Base-by-base conservation (phyloP, 23 red algal species). In the Rhodosorus marinus region DNA sequence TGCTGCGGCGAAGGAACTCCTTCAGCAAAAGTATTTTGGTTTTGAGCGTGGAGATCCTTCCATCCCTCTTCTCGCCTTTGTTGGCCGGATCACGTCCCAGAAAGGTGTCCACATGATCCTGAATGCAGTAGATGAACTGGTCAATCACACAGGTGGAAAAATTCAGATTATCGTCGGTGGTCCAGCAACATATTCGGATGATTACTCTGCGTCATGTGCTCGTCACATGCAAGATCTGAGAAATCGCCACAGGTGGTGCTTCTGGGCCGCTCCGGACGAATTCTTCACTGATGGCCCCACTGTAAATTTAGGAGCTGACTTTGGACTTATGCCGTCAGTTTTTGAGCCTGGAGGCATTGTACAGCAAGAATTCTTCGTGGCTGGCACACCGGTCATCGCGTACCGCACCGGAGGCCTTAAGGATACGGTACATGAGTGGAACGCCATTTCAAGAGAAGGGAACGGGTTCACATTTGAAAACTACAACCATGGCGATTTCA, bases 281-380 rank as follows among this genome's bases (percentile, higher is more conserved):
- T 98, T 98, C 42, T 98, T 98, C 66, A 78, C 72, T 1, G 77
- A 98, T 59, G 90, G 90, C 0, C 78, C 79, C 28, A 69, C 86
- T 64, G 81, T 75, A 20, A 85, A 98, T 48, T 47, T 85, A 45
- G 90, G 90, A 35, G 77, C 90, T 8, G 90, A 98, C 55, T 98
- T 98, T 64, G 78, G 90, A 26, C 59, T 98, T 0, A 85, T 98
- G 73, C 78, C 78, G 17, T 85, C 78, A 26, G 17, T 94, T n/a
- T 94, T 94, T 54, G 87, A 94, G 49, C 87, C 87, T 8, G 87
- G 78, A 6, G 87, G 87, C 45, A 84, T 94, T 30, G 78, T 84
- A 32, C 72, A 93, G 54, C 86, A 93, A 57, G 86, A 93, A 61
- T 93, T 93, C 55, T 93, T 93, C 55, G 86, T 93, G 24, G 86